phyloP scores from a whole-genome alignment of 805 yeast genomes.

The Yamadazyma nakazawae region DNA sequence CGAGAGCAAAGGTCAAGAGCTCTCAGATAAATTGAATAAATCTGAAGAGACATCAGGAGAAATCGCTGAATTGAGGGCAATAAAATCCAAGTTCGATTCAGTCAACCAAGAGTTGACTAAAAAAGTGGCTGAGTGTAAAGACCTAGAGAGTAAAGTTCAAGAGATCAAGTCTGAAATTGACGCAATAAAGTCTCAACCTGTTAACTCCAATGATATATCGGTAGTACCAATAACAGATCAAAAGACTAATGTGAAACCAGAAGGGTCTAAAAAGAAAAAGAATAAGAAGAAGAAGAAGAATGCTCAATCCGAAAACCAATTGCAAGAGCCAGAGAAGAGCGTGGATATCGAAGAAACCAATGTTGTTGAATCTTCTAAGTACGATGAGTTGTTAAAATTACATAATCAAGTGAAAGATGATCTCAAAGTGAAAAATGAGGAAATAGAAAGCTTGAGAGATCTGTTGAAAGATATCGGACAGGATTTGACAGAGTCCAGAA shows the following conservation, averaged over 20 bases:
- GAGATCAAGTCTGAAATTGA: constrained; percentile 6
- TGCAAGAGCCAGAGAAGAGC: neutral
- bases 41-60: neutral
- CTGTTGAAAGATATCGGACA: constrained; percentile 76
- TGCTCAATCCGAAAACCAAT: neutral
- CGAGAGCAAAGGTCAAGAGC: neutral
- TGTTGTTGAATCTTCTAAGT: neutral
- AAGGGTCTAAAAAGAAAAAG: constrained; percentile 11
- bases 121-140: neutral
- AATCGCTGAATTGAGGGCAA: neutral
- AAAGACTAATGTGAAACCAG: neutral
- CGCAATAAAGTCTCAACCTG: constrained; percentile 7
- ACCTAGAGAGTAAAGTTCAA: constrained; percentile 2
- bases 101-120: neutral
- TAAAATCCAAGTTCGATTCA: neutral
- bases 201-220: neutral
- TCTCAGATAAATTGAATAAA: neutral
- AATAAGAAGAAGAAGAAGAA: constrained; percentile 13
- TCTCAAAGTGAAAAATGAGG: constrained; percentile 49
- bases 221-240: neutral
- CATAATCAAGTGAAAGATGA: constrained; percentile 20
- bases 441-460: constrained; percentile 67
- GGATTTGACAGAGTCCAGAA: constrained; percentile 70
- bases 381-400: constrained; percentile 16
- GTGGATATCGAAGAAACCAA: neutral